Percentiles rank a stretch among this genome's conserved stretches.
phyloP scores from a whole-genome alignment of 2,329 filamentous ascomycete species.

The Tolypocladium amazonense region DNA sequence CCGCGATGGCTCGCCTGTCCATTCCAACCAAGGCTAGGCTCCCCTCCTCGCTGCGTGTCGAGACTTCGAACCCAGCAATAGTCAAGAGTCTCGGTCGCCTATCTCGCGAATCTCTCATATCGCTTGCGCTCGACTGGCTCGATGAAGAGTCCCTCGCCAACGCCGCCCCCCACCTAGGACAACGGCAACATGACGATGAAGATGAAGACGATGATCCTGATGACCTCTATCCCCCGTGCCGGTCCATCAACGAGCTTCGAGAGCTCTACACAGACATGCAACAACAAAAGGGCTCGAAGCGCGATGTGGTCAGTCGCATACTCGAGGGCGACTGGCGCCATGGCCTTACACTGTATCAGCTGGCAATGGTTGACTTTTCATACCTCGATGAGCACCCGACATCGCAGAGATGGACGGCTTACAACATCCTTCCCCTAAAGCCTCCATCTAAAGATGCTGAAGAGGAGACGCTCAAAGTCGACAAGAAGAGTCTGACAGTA shows the following conservation, averaged over 20 bases:
- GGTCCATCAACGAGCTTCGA: constrained; percentile 54
- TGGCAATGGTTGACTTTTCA: constrained; percentile 59
- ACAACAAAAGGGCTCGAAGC: constrained; percentile 46
- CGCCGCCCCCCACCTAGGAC: constrained; percentile 27
- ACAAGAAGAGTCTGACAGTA: constrained; percentile 36
- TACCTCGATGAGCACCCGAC: constrained; percentile 55
- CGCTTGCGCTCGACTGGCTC: constrained; percentile 69
- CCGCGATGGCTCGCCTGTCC: constrained; percentile 44
- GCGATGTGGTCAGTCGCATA: constrained; percentile 53
- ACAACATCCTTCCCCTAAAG: constrained; percentile 44
- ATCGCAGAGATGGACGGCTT: constrained; percentile 54
- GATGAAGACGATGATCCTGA: constrained; percentile 35
- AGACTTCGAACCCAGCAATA: constrained; percentile 52
- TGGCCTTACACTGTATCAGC: constrained; percentile 53
- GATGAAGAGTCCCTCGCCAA: constrained; percentile 51
- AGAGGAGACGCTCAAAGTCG: constrained; percentile 28
- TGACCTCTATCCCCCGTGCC: constrained; percentile 59
- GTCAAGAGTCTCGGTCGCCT: constrained; percentile 58
- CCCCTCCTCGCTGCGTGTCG: constrained; percentile 59
- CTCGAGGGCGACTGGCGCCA: constrained; percentile 59
- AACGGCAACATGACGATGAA: constrained; percentile 10
- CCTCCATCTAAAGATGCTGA: constrained; percentile 23
- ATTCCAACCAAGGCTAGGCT: constrained; percentile 63
- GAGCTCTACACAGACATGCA: constrained; percentile 53
- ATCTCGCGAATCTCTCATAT: constrained; percentile 60